Base-by-base conservation (phyloP, 2,329 filamentous ascomycete genomes). In the Trichocomaceae sp. region DNA sequence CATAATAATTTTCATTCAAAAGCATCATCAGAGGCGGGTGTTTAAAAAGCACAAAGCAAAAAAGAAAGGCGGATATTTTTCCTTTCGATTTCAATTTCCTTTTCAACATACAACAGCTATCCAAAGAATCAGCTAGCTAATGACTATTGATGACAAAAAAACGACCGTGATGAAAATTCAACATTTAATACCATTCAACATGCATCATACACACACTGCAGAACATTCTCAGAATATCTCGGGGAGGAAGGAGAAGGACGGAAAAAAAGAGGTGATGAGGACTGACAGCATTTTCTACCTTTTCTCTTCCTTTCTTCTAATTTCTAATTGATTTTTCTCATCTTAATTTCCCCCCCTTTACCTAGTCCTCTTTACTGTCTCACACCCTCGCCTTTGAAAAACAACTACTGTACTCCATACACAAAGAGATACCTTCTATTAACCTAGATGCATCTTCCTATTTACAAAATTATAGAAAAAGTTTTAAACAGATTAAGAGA, bases 101-200 rank as follows among this genome's bases (percentile, higher is more conserved):
- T 50, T 50, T 37, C 46, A 42, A 45, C 37, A 50, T 26, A 31
- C 20, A 22, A 15, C 15, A 35, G 26, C 5, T 17, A 46, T n/a
- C 3, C 19, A 44, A 26, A 29, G 26, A 26, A 26, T 8, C 4
- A 26, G 26, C 26, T 15, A 39, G 37, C 45, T 52, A 47, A 56
- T 52, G 49, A 56, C 54, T 35, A 44, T 23, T 50, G 12, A 50
- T 46, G 47, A 37, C 50, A n/a, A 47, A 47, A 26, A 29, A 41
- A 54, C 52, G 46, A 55, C 46, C 46, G 52, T 54, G 50, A 57
- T 45, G 56, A 54, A n/a, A 57, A 57, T 57, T 57, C 56, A 57
- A 57, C 56, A 57, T 57, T 57, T 53, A 51, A 56, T 52, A 52
- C 50, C 54, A 56, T 56, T 56, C 54, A 56, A 56, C 54, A 56